Evolutionary conservation across 495 filamentous ascomycete species (phyloP), one percentile per base, ranked within the genome.

Genomic region (Pyrenula aspistea): DNA sequence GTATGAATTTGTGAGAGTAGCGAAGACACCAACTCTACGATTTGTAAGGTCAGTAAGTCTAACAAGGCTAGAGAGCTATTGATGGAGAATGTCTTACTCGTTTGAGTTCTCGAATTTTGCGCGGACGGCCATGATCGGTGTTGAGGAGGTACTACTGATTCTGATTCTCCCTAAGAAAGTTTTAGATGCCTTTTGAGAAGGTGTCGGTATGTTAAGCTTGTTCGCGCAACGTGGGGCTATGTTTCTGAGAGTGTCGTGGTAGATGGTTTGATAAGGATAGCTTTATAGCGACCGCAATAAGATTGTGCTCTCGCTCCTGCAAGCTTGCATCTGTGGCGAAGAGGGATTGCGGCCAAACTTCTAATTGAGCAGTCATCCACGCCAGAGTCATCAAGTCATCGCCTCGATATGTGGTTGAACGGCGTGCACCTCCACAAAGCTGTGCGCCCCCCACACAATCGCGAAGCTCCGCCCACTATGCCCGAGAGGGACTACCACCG

Each of bases 51-150:
- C 49, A 31, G 51, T 49, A 20, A 51, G n/a, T 22, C 24, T 24
- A 1, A 51, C 20, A 53, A 4, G 49, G 47, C 58, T 57, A 25
- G 52, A 24, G 36, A 31, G 31, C 53, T 25, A 51, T 22, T 51
- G 31, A 19, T 56, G 56, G 61, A 52, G 61, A 62, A 53, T 36
- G 57, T 75, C 82, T 68, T 71, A 97, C 93, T 97, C 93, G 78
- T 97, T 96, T 61, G 89, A 95, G 75, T 95, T 96, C 75, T 97
- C 93, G 69, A 97, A 98, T 76, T 93, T 85, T 56, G 87, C 86
- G 69, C 87, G 83, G 53, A 91, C 87, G 73, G 87, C 83, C 87
- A 91, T 91, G 66, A 56, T 72, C 57, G 52, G 12, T 52, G 50
- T 42, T 8, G 4, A 42, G 4, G 4, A 42, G 4, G 31, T 42